Evolutionary conservation across 805 yeast species (phyloP), one percentile per base, ranked within the genome.

Genomic region (Saccharomyces mikatae): DNA sequence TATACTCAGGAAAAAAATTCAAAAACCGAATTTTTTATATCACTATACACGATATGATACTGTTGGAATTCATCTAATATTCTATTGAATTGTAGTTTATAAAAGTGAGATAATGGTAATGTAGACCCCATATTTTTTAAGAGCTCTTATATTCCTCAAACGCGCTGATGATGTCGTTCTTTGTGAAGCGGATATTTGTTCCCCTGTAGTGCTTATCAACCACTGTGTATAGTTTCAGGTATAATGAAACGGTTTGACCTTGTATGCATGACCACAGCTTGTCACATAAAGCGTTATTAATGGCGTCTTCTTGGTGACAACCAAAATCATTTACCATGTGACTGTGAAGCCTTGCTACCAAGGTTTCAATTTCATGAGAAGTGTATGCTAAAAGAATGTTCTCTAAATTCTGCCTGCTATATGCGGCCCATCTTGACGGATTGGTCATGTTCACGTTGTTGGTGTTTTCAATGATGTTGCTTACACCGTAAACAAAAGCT

Each of bases 201-300:
- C 82, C 85, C 52, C 74, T 74, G 53, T 75, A 76, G 59, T 84
- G 86, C 55, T 76, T 80, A 50, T 77, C 81, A 32, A 86, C 76
- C 21, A 87, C 74, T 1, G 74, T 72, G 58, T 76, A 77, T 54
- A 90, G 70, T 49, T 81, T 76, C 57, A 77, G 70, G 60, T 84
- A 81, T 27, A 81, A 73, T 6, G 77, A 74, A 22, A 80, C 78
- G 60, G 83, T 84, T 58, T 82, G 81, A 22, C 81, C 82, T 60
- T 85, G 89, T 55, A 87, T 71, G 21, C 86, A 82, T 14, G 77
- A 74, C 94, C 96, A 85, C 54, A 89, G 76, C 62, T 78, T 80
- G 41, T 79, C 82, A 44, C 83, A 70, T 46, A 88, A 65, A 48
- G 77, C 81, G 49, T 74, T 76, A 27, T 55, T 60, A 30, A 66